Base-by-base conservation (phyloP, 2,329 filamentous ascomycete species). In the Colletotrichum endophyticum region DNA sequence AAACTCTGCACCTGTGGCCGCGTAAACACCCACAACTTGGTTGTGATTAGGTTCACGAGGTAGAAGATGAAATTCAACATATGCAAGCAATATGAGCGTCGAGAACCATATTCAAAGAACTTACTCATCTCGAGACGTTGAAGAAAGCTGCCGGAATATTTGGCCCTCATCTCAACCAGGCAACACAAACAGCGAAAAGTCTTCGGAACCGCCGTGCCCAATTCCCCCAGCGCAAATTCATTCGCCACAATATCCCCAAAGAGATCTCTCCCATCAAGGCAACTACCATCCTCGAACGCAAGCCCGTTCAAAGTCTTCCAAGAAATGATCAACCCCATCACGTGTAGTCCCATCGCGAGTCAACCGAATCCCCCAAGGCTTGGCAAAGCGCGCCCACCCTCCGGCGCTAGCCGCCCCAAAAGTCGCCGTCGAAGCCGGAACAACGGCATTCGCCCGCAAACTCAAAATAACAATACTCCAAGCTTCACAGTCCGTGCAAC, bases 11-110 rank as follows among this genome's bases (percentile, higher is more conserved):
- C 19, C 12, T n/a, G 9, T 49, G 12, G 19, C 39, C 9, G 19
- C 39, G 6, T n/a, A 49, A n/a, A 12, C 39, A 49, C 19, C 9
- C 39, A 16, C 19, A 44, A 19, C 0, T 19, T 6, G 8, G 9
- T 8, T n/a, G 39, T 6, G 36, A 2, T 8, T 49, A 22, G 44
- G 5, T 11, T 4, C n/a, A 13, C 0, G 6, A 12, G 44, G 6
- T 22, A 22, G 44, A n/a, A 12, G 19, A n/a, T 49, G 1, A 0
- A 12, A n/a, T 0, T 44, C 39, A 11, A n/a, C 9, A 2, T 5
- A n/a, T n/a, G 5, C 19, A 49, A 49, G 39, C 5, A n/a, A 49
- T 49, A 49, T 22, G 39, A 12, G 39, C 39, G 9, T 49, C 39
- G 19, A 49, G 19, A n/a, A n/a, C 9, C 0, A 49, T 3, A 22